These are phyloP conservation scores for Cyberlindnera japonica DNA, from an alignment of 805 yeast species.

Conservation along the genomic window DNA sequence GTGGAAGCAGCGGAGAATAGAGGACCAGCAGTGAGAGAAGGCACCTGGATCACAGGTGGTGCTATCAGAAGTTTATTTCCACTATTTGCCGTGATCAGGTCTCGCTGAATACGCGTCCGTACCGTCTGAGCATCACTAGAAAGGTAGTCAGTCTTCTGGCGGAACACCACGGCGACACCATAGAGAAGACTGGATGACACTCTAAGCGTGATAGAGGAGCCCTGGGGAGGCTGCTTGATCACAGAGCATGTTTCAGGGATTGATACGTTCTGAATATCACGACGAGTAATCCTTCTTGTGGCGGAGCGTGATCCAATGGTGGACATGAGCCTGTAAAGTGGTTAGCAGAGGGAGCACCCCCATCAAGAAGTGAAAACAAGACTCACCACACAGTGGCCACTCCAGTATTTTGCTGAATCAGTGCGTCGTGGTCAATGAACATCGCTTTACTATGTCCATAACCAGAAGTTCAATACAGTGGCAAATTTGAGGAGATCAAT, in stretches of 20 bases:
- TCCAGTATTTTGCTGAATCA: constrained; percentile 24
- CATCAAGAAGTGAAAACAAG: background rate
- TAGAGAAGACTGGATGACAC: constrained; percentile 39
- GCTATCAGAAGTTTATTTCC: constrained; percentile 7
- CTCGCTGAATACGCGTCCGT: constrained; percentile 25
- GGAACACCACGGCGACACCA: constrained; percentile 45
- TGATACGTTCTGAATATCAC: constrained; percentile 34
- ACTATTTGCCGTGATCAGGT: constrained; percentile 12
- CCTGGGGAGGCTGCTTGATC: constrained; percentile 24
- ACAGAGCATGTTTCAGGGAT: constrained; percentile 41
- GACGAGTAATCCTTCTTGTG: constrained; percentile 30
- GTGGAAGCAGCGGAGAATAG: background rate
- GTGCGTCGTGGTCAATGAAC: constrained; percentile 21
- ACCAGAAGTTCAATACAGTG: background rate
- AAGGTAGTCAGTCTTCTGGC: constrained; percentile 45
- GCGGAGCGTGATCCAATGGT: constrained; percentile 37
- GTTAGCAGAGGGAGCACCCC: constrained; percentile 1
- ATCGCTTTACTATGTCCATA: background rate
- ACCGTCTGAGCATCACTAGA: constrained; percentile 26
- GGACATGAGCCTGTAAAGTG: constrained; percentile 31
- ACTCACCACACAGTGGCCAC: constrained; percentile 31
- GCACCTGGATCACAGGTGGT: constrained; percentile 10
- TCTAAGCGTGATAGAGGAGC: constrained; percentile 27
- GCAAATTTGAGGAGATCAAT: background rate
- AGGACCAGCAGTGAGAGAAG: background rate